Conservation (phyloP, 306 rosid genomes). For the Oxytropis ochrocephala region DNA sequence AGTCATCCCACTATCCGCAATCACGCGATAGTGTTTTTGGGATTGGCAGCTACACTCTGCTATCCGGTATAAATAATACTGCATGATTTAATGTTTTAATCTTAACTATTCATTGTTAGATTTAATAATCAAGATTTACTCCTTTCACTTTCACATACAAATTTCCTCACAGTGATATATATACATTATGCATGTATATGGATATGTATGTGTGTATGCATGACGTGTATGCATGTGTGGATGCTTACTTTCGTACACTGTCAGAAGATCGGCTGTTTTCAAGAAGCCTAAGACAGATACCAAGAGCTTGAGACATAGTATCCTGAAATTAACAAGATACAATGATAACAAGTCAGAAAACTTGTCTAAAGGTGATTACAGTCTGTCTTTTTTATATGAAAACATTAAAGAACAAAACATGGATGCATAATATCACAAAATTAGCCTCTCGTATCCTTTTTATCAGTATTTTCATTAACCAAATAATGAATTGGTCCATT, state of each 20-base stretch:
- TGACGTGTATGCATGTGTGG: not conserved
- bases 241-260: conserved; percentile 82
- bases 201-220: not conserved
- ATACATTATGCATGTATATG: no score
- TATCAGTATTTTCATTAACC: conserved; percentile 1
- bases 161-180: not conserved
- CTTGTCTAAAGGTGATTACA: not conserved
- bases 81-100: not conserved
- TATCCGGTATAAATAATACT: no score
- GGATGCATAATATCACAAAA: not conserved
- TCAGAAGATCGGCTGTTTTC: conserved; percentile 86
- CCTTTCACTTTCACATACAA: not conserved
- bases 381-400: not conserved
- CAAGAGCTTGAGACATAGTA: conserved; percentile 86
- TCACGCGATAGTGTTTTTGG: no score
- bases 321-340: conserved; percentile 46
- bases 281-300: conserved; percentile 87
- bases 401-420: not conserved
- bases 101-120: not conserved
- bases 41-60: no score
- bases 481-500: not conserved
- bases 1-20: no score
- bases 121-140: not conserved
- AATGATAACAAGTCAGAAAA: conserved; percentile 11
- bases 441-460: not conserved